These are phyloP conservation scores for Amauroascus niger DNA, from an alignment of 2,329 filamentous ascomycete species.

Conservation along the genomic window DNA sequence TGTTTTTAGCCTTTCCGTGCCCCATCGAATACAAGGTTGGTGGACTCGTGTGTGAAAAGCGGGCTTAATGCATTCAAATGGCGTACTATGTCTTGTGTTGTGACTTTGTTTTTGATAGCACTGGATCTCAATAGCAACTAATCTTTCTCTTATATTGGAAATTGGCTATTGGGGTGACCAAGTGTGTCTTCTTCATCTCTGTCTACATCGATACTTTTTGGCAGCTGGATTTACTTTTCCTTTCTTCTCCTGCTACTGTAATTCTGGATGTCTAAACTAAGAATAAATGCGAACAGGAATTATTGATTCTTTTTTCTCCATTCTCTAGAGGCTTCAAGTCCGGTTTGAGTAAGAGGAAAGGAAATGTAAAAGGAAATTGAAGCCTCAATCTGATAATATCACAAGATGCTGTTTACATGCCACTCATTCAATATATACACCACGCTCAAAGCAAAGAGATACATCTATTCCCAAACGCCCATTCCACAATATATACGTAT, in stretches of 20 bases:
- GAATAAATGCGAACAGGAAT: neutral
- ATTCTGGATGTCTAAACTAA: neutral
- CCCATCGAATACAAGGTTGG: neutral
- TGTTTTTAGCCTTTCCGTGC: too few species aligned
- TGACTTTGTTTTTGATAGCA: neutral
- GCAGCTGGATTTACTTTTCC: neutral
- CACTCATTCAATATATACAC: too few species aligned
- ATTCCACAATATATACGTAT: too few species aligned
- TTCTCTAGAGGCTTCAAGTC: neutral
- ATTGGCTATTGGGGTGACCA: neutral
- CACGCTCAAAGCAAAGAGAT: too few species aligned
- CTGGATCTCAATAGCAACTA: neutral
- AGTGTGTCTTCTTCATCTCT: neutral
- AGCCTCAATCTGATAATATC: neutral
- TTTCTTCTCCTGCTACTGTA: neutral
- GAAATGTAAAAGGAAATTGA: too few species aligned
- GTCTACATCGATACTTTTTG: neutral
- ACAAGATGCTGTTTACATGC: neutral
- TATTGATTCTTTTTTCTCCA: neutral
- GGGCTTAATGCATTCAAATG: neutral
- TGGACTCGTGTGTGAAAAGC: neutral
- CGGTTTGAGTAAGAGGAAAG: neutral
- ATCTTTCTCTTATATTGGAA: neutral
- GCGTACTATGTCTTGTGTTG: neutral
- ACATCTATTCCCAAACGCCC: too few species aligned